Evolutionary conservation across 164 flowering plant genomes (phyloP).

Genomic region (Cinnamomum chago): DNA sequence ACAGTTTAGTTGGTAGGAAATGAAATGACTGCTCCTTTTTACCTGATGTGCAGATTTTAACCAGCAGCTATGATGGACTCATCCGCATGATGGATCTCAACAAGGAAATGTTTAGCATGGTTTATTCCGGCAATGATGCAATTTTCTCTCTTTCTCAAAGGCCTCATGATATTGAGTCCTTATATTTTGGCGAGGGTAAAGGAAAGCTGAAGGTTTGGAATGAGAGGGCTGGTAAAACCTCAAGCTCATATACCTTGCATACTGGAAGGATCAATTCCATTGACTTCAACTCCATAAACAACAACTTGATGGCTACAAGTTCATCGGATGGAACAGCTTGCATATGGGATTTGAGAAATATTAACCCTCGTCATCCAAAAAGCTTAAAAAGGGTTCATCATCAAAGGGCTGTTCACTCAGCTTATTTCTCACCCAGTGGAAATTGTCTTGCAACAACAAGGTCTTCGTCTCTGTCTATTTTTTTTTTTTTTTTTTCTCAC

Average conservation of each 20-base stretch:
- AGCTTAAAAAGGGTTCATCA: conserved; percentile 40
- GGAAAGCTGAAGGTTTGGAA: conserved; percentile 63
- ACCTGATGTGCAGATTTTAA: conserved; percentile 46
- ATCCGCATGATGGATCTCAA: conserved; percentile 75
- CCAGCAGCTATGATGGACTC: conserved; percentile 70
- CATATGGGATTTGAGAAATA: conserved; percentile 84
- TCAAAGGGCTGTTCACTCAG: conserved; percentile 66
- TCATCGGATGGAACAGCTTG: conserved; percentile 83
- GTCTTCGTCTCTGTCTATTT: conserved; percentile 25
- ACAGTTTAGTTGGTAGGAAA: not conserved
- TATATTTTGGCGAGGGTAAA: conserved; percentile 66
- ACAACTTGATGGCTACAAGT: conserved; percentile 74
- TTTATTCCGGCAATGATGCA: conserved; percentile 41
- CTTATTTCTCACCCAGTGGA: conserved; percentile 93
- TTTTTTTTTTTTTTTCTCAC: not conserved
- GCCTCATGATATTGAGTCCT: conserved; percentile 36
- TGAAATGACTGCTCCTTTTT: not conserved
- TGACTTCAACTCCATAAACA: conserved; percentile 56
- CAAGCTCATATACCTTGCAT: conserved; percentile 51
- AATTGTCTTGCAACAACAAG: conserved; percentile 75
- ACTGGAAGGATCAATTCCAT: conserved; percentile 67
- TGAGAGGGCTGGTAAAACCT: conserved; percentile 45
- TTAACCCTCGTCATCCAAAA: conserved; percentile 26
- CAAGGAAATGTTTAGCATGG: conserved; percentile 61
- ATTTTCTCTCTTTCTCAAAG: conserved; percentile 58